Percentiles rank a stretch among this genome's conserved stretches.
These are phyloP conservation scores for Phyllosticta capitalensis DNA, from an alignment of 2,329 filamentous ascomycete genomes.

Conservation along the genomic window DNA sequence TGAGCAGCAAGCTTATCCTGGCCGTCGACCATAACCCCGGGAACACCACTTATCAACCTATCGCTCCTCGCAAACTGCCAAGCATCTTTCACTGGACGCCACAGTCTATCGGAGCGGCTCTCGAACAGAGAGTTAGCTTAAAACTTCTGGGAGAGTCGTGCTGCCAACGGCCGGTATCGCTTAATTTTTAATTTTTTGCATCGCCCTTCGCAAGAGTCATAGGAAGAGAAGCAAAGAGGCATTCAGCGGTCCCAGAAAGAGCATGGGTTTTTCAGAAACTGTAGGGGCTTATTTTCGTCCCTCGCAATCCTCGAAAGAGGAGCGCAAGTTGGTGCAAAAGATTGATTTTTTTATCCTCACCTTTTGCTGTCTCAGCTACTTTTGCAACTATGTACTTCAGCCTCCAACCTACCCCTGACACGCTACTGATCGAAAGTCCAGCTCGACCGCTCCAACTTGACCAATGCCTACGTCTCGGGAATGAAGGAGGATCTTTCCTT, in stretches of 20 bases:
- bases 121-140: not conserved
- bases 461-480: constrained; percentile 34
- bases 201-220: not conserved
- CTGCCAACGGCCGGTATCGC: not conserved
- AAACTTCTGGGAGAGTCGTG: not conserved
- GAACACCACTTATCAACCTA: not conserved
- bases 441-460: constrained; percentile 32
- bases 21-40: not conserved
- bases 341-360: constrained; percentile 57
- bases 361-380: constrained; percentile 48
- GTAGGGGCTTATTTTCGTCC: constrained; percentile 23
- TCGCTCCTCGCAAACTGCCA: not conserved
- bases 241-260: not conserved
- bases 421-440: constrained; percentile 14
- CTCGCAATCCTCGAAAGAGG: constrained; percentile 26
- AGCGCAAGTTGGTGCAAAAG: constrained; percentile 43
- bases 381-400: constrained; percentile 19
- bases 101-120: not conserved
- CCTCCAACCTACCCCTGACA: not conserved
- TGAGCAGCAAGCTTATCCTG: not conserved
- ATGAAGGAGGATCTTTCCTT: constrained; percentile 34
- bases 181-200: constrained; percentile 1
- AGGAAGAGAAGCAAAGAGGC: not conserved
- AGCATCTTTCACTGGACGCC: not conserved
- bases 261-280: not conserved